phyloP scores from a whole-genome alignment of 2,329 filamentous ascomycete species.

The Clathrospora elynae region DNA sequence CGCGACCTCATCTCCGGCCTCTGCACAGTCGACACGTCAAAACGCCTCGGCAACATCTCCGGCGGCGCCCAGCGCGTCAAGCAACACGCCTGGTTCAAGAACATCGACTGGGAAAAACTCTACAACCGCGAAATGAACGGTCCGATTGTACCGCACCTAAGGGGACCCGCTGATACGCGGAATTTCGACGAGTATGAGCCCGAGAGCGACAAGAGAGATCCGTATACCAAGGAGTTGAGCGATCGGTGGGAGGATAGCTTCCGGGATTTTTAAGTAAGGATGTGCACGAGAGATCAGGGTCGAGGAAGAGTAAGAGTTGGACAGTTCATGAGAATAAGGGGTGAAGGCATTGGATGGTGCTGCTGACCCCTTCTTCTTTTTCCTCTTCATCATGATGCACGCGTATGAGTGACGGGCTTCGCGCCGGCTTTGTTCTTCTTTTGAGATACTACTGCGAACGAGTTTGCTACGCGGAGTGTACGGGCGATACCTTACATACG shows the following conservation, averaged over 20 bases:
- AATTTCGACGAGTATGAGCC: conserved; percentile 87
- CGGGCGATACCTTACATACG: too few species aligned
- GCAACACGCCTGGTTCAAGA: conserved; percentile 74
- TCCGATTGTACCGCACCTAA: conserved; percentile 76
- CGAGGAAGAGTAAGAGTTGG: too few species aligned
- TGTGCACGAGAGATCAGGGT: too few species aligned
- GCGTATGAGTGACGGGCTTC: too few species aligned
- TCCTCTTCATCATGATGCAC: too few species aligned
- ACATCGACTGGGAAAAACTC: conserved; percentile 75
- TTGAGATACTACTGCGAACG: too few species aligned
- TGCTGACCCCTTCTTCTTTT: too few species aligned
- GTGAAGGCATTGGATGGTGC: too few species aligned
- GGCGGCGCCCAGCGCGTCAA: conserved; percentile 76
- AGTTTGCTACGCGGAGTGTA: too few species aligned
- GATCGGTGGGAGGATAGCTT: conserved; percentile 73
- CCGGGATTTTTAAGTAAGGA: conserved; percentile 69
- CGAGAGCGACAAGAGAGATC: conserved; percentile 67
- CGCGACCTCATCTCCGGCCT: conserved; percentile 76
- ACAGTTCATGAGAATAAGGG: too few species aligned
- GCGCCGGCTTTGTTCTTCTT: too few species aligned
- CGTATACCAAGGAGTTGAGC: conserved; percentile 71
- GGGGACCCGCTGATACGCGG: conserved; percentile 73
- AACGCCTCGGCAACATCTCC: conserved; percentile 76
- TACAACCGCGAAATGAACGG: conserved; percentile 67
- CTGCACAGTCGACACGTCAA: conserved; percentile 78